phyloP scores from a whole-genome alignment of 768 basidiomycete species.

The Mrakia frigida region DNA sequence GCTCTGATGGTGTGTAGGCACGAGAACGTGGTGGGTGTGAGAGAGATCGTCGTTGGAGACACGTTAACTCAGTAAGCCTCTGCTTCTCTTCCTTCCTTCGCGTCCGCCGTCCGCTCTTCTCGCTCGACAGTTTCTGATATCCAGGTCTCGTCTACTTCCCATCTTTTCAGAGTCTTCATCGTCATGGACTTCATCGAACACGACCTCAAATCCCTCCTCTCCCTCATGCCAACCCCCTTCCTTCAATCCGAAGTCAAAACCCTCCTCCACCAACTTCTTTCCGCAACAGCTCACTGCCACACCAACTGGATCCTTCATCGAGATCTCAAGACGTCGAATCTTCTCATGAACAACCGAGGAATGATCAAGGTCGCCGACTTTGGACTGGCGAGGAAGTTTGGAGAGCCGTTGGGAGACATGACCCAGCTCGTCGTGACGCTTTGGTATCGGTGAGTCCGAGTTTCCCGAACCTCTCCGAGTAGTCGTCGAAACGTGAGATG shows the following conservation, averaged over 20 bases:
- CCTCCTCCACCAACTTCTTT: conserved; percentile 83
- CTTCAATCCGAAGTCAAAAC: conserved; percentile 98
- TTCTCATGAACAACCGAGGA: conserved; percentile 98
- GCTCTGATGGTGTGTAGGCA: conserved; percentile 92
- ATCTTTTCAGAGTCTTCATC: conserved; percentile 73
- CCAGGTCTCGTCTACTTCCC: no score
- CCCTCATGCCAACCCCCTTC: conserved; percentile 92
- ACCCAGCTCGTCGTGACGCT: conserved; percentile 97
- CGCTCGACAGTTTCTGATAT: no score
- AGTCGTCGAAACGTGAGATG: background rate
- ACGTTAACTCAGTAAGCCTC: conserved; percentile 92
- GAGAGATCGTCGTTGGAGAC: conserved; percentile 96
- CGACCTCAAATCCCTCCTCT: conserved; percentile 92
- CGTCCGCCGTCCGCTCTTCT: background rate
- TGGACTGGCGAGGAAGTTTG: conserved; percentile 89
- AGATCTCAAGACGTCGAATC: conserved; percentile 93
- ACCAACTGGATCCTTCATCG: conserved; percentile 96
- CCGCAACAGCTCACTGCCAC: conserved; percentile 90
- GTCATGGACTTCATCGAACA: conserved; percentile 99
- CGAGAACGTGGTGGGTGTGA: conserved; percentile 93
- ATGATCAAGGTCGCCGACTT: conserved; percentile 99
- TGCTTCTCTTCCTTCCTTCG: conserved; percentile 21
- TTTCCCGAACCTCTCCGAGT: conserved; percentile 12
- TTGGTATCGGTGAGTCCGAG: conserved; percentile 80
- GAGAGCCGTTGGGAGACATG: conserved; percentile 93